Conservation (phyloP, 768 basidiomycete species). For the Trametes elegans region DNA sequence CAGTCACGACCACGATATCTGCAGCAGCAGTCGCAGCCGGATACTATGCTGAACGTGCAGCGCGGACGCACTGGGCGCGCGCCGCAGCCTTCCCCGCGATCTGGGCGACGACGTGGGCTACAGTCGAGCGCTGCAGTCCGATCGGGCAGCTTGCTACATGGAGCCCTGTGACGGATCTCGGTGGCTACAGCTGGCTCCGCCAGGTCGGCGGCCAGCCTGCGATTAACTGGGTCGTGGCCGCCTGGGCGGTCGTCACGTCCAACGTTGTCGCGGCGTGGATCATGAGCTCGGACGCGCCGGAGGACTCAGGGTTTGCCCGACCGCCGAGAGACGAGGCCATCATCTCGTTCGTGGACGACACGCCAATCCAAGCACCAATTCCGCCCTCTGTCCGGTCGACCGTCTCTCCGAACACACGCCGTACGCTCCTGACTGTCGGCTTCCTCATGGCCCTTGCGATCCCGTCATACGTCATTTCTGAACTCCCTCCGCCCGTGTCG, state of each 20-base stretch:
- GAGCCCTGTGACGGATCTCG: constrained; percentile 55
- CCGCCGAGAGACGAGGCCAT: neutral
- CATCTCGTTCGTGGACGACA: constrained; percentile 14
- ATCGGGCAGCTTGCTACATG: constrained; percentile 72
- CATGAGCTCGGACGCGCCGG: constrained; percentile 39
- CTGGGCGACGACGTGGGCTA: constrained; percentile 65
- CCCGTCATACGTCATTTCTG: constrained; percentile 51
- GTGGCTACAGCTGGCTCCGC: constrained; percentile 64
- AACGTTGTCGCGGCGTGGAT: constrained; percentile 55
- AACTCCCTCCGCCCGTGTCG: constrained; percentile 40
- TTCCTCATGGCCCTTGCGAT: constrained; percentile 46
- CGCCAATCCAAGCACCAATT: neutral
- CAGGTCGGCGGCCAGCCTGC: constrained; percentile 55
- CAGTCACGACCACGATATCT: constrained; percentile 37
- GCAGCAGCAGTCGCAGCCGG: constrained; percentile 32
- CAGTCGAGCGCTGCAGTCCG: constrained; percentile 54
- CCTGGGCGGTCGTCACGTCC: constrained; percentile 68
- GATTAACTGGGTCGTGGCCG: constrained; percentile 73
- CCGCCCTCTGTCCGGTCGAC: constrained; percentile 11
- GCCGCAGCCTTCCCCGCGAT: constrained; percentile 62
- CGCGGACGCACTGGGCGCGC: constrained; percentile 40
- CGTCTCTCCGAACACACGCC: constrained; percentile 11
- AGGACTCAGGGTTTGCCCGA: no score
- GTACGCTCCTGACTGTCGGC: constrained; percentile 36
- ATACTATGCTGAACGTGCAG: constrained; percentile 38